Evolutionary conservation across 805 yeast genomes (phyloP), one percentile per base, ranked within the genome.

Genomic region (Ascoidea rubescens): DNA sequence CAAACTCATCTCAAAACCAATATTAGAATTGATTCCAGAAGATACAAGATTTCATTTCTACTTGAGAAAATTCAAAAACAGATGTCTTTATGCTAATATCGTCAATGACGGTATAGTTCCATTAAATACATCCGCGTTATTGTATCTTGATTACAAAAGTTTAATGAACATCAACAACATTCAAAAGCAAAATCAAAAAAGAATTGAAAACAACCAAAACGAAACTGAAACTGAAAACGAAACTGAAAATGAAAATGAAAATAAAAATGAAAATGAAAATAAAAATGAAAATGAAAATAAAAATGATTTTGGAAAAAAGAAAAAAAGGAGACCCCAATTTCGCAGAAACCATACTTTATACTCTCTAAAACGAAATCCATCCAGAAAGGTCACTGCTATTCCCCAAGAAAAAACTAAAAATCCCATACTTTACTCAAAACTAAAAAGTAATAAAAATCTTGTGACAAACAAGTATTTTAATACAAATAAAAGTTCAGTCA

Each of bases 21-120:
- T 93, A 12, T 67, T 93, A 46, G 79, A 87, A 55, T 67, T 87
- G 31, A 69, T 91, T 4, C 95, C 97, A 0, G 72, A 84, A 1
- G 82, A 85, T 5, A 83, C 55, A 67, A 67, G 43, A 71, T 84
- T 0, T 46, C 58, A 55, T 49, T 49, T 31, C 31, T 55, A 52
- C 30, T 72, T 91, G 54, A 75, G 77, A 53, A 66, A 67, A 53
- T 91, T 93, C 67, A 63, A 72, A 46, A 69, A 84, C 54, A 72
- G 97, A 56, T 88, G 96, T 0, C 69, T 85, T 0, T 93, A 93
- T 65, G 96, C 98, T 0, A 93, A 93, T 66, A 82, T 86, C 0
- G 72, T 87, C 17, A 83, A 93, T 65, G 99, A 93, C 67, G 99
- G 99, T 2, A 89, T 93, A 51, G 99, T 93, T 1, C 98, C 99